A percentile compares a stretch with the other conserved stretches of the same genome.
phyloP scores from a whole-genome alignment of 169 alveolate species.

The Eimeria brunetti region DNA sequence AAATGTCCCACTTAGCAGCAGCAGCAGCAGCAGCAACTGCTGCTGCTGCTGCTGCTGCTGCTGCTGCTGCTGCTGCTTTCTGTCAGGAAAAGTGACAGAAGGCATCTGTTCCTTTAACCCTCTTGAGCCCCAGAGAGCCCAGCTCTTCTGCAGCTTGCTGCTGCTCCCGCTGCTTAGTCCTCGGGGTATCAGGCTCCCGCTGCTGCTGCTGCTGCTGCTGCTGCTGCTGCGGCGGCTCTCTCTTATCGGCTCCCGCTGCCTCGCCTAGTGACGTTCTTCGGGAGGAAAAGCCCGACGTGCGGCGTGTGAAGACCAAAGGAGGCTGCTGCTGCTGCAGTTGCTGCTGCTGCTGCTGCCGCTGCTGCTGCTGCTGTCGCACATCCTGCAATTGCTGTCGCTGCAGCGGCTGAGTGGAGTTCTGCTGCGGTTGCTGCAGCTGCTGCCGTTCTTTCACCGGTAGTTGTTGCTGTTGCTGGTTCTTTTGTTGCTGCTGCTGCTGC shows the following conservation, averaged over 20 bases:
- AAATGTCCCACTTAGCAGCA: neutral
- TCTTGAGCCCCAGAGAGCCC: neutral
- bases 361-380: neutral
- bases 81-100: conserved; percentile 5
- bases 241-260: neutral
- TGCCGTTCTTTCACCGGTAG: neutral
- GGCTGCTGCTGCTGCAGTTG: conserved; percentile 25
- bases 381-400: neutral
- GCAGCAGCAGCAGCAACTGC: conserved; percentile 1
- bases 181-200: neutral
- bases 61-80: neutral
- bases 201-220: conserved; percentile 24
- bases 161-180: conserved; percentile 11
- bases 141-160: conserved; percentile 57
- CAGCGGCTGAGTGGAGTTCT: neutral
- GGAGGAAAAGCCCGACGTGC: neutral
- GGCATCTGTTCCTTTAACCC: conserved; percentile 38
- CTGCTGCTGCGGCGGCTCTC: conserved; percentile 15
- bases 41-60: conserved; percentile 40
- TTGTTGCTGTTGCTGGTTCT: conserved; percentile 1
- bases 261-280: neutral
- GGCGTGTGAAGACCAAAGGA: neutral
- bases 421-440: neutral
- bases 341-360: conserved; percentile 2
- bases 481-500: neutral